Evolutionary conservation across 2,329 filamentous ascomycete species (phyloP), one percentile per base, ranked within the genome.

Genomic region (Aureobasidium sp.): DNA sequence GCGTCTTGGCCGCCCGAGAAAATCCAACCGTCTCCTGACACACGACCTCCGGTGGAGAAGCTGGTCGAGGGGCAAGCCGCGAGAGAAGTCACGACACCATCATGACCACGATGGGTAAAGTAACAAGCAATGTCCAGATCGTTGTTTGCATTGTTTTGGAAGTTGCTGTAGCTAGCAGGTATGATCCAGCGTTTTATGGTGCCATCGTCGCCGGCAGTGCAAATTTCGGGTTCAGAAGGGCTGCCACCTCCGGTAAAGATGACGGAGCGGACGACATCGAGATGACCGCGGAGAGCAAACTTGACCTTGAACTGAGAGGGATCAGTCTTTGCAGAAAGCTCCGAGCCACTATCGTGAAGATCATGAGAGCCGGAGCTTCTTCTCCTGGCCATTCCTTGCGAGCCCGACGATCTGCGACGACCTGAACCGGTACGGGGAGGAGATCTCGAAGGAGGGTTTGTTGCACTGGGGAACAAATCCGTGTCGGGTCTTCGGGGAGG

Each of bases 171-270:
- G 43, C 89, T 86, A 19, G 84, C 83, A 10, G 94, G 94, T 62
- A 99, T 91, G 68, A 95, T 92, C 86, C 95, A 99, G 57, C 94
- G 85, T 74, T 99, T 99, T 72, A 99, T 89, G 67, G 93, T 88
- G 61, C 93, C 93, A 71, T 99, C 94, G 68, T 99, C 94, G 60
- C 93, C 90, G 53, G 89, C 90, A 3, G 93, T 99, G 74, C 93
- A 97, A 58, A 99, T 93, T 73, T 99, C 94, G 1, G 94, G 94
- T 71, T 99, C 94, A 3, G 90, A 90, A 3, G 92, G 92, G 69
- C 91, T 96, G 63, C 94, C 94, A 43, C 94, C 94, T 25, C 94
- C 94, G 0, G 92, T 97, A 75, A 99, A 99, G 64, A 96, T 95
- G 61, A 97, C 90, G 0, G 90, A 90, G 42, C 94, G 87, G 5